Evolutionary conservation across 306 rosid species (phyloP).

Genomic region (Chamaecrista fasciculata): DNA sequence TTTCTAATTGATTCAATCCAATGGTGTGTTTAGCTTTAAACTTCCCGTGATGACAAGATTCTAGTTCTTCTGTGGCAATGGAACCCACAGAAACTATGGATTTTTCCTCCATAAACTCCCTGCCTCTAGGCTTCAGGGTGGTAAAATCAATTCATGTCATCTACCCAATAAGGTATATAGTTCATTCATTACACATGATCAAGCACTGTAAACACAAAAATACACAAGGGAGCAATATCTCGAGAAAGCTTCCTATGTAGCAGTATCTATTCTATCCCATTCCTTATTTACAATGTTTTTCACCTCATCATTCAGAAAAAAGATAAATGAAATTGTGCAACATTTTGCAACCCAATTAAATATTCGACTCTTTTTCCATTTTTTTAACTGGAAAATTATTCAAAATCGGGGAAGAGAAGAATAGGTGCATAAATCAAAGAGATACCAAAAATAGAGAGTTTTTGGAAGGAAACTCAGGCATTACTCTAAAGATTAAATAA

Average conservation of each 20-base stretch:
- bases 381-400: neutral
- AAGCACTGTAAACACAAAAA: constrained; percentile 5
- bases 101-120: neutral
- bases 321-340: neutral
- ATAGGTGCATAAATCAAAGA: neutral
- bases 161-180: neutral
- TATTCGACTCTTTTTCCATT: neutral
- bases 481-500: neutral
- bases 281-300: neutral
- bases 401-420: neutral
- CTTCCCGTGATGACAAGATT: neutral
- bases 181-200: neutral
- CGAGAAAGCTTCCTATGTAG: neutral
- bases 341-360: neutral
- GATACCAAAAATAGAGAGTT: neutral
- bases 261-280: neutral
- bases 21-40: neutral
- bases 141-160: neutral
- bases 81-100: neutral
- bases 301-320: neutral
- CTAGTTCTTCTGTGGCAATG: neutral
- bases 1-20: constrained; percentile 8
- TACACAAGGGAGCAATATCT: neutral
- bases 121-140: neutral
- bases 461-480: neutral